These are phyloP conservation scores for Botrytis cinerea DNA, from an alignment of 2,329 filamentous ascomycete species.

Conservation along the genomic window DNA sequence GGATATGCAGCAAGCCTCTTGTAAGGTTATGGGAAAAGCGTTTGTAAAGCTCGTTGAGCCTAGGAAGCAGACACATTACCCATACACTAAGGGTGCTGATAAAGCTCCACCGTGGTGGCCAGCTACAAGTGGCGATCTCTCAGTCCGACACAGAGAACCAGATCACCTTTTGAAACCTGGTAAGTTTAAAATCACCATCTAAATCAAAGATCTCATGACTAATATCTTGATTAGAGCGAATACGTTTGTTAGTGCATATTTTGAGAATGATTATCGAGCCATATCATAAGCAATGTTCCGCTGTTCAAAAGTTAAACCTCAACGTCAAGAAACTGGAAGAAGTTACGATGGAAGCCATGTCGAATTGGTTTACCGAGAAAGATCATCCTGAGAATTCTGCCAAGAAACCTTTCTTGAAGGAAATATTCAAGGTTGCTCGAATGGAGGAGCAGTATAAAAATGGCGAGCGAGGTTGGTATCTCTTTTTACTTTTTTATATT, in stretches of 20 bases:
- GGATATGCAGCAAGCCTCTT: constrained; percentile 68
- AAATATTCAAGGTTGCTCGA: constrained; percentile 63
- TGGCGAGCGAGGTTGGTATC: constrained; percentile 56
- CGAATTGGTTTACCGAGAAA: constrained; percentile 59
- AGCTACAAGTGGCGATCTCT: constrained; percentile 53
- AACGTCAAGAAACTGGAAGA: constrained; percentile 57
- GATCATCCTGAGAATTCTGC: constrained; percentile 53
- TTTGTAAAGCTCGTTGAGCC: constrained; percentile 77
- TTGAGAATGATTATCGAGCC: constrained; percentile 52
- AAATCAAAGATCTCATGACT: background rate
- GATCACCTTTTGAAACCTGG: constrained; percentile 71
- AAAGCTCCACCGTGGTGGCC: constrained; percentile 70
- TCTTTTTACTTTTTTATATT: background rate
- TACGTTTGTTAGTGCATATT: constrained; percentile 61
- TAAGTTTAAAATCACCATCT: constrained; percentile 42
- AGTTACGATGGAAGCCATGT: constrained; percentile 58
- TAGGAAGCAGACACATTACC: constrained; percentile 74
- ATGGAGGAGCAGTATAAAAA: constrained; percentile 57
- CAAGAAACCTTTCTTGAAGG: constrained; percentile 58
- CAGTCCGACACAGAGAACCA: constrained; percentile 69
- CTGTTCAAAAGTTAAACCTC: constrained; percentile 53
- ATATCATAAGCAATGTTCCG: constrained; percentile 44
- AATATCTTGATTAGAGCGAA: constrained; percentile 51
- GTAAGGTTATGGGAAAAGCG: constrained; percentile 72
- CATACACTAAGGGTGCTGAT: constrained; percentile 66